These are phyloP conservation scores for Debaryomyces singareniensis DNA, from an alignment of 1,139 yeast species.

Conservation along the genomic window DNA sequence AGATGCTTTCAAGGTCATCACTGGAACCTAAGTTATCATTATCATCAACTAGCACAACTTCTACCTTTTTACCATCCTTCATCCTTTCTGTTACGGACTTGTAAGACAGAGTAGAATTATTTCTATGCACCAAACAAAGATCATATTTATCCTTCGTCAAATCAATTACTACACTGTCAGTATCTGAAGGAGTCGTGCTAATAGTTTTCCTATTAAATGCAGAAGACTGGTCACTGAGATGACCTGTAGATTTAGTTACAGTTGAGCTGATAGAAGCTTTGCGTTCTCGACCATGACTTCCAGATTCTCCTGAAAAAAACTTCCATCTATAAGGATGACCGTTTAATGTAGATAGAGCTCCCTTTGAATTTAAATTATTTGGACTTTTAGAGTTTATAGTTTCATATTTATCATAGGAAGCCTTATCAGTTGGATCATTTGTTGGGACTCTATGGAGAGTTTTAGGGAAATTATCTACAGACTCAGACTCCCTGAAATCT, in stretches of 20 bases:
- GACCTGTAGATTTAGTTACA: slow-evolving; percentile 10
- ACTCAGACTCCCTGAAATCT: slow-evolving; percentile 33
- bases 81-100: slow-evolving; percentile 35
- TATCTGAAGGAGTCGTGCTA: slow-evolving; percentile 21
- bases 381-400: not conserved
- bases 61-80: slow-evolving; percentile 37
- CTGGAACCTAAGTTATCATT: slow-evolving; percentile 19
- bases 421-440: slow-evolving; percentile 1
- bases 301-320: not conserved
- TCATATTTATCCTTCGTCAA: slow-evolving; percentile 37
- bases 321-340: not conserved
- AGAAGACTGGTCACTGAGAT: slow-evolving; percentile 27
- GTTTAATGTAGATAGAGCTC: not conserved
- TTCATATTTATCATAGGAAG: not conserved
- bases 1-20: slow-evolving; percentile 35
- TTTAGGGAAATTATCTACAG: slow-evolving; percentile 7
- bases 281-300: not conserved
- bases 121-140: slow-evolving; percentile 29
- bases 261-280: slow-evolving; percentile 3
- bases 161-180: slow-evolving; percentile 37
- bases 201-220: slow-evolving; percentile 15
- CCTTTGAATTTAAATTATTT: not conserved
- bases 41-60: slow-evolving; percentile 41
- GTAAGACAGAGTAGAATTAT: slow-evolving; percentile 29
- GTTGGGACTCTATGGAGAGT: not conserved